phyloP scores from a whole-genome alignment of 2,329 filamentous ascomycete genomes.

The Neonectria hederae region DNA sequence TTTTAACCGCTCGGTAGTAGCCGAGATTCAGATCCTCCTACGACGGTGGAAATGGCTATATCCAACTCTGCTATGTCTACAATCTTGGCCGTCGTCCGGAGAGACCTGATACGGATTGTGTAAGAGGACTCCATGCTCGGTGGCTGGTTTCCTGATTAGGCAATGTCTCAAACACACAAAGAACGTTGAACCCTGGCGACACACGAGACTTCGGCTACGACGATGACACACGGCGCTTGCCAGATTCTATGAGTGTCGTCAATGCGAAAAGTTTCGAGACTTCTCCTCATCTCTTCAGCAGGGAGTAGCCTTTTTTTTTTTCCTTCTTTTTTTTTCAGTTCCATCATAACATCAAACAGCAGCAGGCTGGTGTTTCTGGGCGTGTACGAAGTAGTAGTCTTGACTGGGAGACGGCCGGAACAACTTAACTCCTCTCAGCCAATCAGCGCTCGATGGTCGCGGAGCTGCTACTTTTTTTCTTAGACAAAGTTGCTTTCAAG shows the following conservation, averaged over 20 bases:
- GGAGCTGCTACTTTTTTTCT: constrained; percentile 36
- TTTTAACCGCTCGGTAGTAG: constrained; percentile 4
- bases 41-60: neutral
- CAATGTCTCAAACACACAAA: constrained; percentile 29
- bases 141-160: constrained; percentile 26
- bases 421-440: constrained; percentile 38
- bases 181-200: constrained; percentile 28
- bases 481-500: constrained; percentile 19
- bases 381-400: constrained; percentile 8
- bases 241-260: constrained; percentile 5
- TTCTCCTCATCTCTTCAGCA: constrained; percentile 3
- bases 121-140: constrained; percentile 15
- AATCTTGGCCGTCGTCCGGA: constrained; percentile 14
- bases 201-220: constrained; percentile 35
- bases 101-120: constrained; percentile 8
- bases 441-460: constrained; percentile 30
- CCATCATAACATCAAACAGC: constrained; percentile 9
- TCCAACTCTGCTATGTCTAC: neutral
- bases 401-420: constrained; percentile 33
- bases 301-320: neutral
- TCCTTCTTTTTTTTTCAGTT: neutral
- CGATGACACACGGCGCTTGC: constrained; percentile 21
- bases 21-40: neutral
- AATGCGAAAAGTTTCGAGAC: neutral
- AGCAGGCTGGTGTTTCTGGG: constrained; percentile 12